Evolutionary conservation across 768 basidiomycete genomes (phyloP), one percentile per base, ranked within the genome.

Genomic region (Leccinum variicolor): DNA sequence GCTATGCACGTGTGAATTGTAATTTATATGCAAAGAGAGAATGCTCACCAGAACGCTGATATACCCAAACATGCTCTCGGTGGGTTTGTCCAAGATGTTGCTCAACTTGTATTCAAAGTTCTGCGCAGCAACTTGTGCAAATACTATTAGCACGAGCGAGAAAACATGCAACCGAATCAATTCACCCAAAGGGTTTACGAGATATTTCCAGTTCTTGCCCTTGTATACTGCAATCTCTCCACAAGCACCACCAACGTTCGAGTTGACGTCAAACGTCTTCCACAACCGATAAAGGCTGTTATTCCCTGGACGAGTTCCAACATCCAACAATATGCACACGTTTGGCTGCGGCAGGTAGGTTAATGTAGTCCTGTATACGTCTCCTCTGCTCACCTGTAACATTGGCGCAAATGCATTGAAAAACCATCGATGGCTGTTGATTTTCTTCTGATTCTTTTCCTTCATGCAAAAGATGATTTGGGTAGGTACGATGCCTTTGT

Each of bases 351-450:
- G 19, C 8, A 58, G 4, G 2, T 4, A 23, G 33, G 21, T 58
- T 23, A 60, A 28, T 29, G 10, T 17, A 54, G 29, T 23, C 43
- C 14, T 59, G 9, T 11, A 58, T 9, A 1, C 2, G 45, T 39
- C 3, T 6, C 15, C 17, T n/a, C 29, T 14, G 64, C 80, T n/a
- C 43, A 89, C 90, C 75, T 90, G 89, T 28, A 98, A 73, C 69
- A 95, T 76, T 0, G 87, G 80, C 0, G 83, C 90, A 69, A 98
- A 91, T 0, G 93, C 95, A 69, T 97, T 98, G 74, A 98, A 97
- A 73, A 95, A 96, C 95, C 95, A 98, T 50, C 95, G 79, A 66
- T 97, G 94, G 49, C 89, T 92, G 70, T 97, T 98, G 68, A 98
- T 95, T 76, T 98, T 97, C 79, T 95, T 94, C 69, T 92, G 89